Evolutionary conservation across 2,329 filamentous ascomycete species (phyloP).

Genomic region (Aspergillus sp.): DNA sequence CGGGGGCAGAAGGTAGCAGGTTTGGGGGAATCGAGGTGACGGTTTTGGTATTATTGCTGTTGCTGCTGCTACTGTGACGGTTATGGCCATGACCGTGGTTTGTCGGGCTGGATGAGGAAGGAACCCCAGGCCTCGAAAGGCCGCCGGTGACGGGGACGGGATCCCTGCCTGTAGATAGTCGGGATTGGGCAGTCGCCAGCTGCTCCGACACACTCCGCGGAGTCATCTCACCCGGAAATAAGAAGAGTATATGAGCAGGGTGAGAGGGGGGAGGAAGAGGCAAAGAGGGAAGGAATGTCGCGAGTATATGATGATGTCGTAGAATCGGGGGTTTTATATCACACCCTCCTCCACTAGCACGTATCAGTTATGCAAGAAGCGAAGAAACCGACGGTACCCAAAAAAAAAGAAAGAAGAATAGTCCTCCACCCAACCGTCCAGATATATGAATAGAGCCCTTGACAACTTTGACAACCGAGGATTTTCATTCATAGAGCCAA

Average conservation of each 20-base stretch:
- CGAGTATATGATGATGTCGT: too few species aligned
- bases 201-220: conserved; percentile 22
- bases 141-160: conserved; percentile 14
- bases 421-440: conserved; percentile 10
- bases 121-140: conserved; percentile 36
- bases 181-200: conserved; percentile 21
- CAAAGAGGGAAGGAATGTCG: not conserved
- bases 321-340: too few species aligned
- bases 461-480: conserved; percentile 2
- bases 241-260: too few species aligned
- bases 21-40: conserved; percentile 49
- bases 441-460: conserved; percentile 7
- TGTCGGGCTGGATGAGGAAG: conserved; percentile 24
- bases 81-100: conserved; percentile 7
- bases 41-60: conserved; percentile 24
- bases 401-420: not conserved
- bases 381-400: not conserved
- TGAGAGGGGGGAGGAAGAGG: not conserved
- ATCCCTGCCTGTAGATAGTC: conserved; percentile 22
- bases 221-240: conserved; percentile 17
- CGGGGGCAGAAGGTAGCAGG: conserved; percentile 56
- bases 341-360: too few species aligned
- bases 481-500: conserved; percentile 10
- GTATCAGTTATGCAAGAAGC: too few species aligned
- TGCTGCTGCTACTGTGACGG: conserved; percentile 14